These are phyloP conservation scores for Alloteropsis angusta DNA, from an alignment of 202 grass and related monocot species.

Conservation along the genomic window DNA sequence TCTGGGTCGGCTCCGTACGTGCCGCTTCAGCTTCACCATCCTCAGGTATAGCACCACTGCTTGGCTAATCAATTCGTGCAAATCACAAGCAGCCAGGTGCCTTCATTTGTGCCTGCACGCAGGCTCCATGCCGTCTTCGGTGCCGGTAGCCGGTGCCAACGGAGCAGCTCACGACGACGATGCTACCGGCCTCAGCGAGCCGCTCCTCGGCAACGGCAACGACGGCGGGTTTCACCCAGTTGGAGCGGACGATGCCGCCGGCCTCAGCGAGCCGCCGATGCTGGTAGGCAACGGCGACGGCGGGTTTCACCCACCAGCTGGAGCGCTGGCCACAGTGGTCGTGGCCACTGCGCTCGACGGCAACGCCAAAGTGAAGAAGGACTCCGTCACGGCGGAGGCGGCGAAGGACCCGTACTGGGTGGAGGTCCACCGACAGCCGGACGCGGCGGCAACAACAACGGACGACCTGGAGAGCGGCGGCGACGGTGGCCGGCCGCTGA, in stretches of 20 bases:
- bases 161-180: too few species aligned
- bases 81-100: too few species aligned
- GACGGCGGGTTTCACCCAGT: background rate
- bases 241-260: background rate
- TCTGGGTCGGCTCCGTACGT: too few species aligned
- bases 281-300: too few species aligned
- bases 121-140: background rate
- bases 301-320: background rate
- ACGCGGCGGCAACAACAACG: background rate
- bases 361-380: background rate
- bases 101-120: too few species aligned
- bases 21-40: too few species aligned
- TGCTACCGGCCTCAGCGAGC: background rate
- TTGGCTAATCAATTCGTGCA: too few species aligned
- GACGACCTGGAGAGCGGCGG: constrained; percentile 11
- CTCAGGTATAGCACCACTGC: too few species aligned
- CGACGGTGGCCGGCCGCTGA: background rate
- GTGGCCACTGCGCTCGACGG: background rate
- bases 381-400: background rate
- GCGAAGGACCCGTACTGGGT: background rate
- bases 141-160: background rate
- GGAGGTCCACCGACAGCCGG: background rate
- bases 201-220: background rate
- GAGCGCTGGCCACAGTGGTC: background rate
- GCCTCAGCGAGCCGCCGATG: background rate